Evolutionary conservation across 1,284 basidiomycete genomes (phyloP).

Genomic region (Leccinum huronense): DNA sequence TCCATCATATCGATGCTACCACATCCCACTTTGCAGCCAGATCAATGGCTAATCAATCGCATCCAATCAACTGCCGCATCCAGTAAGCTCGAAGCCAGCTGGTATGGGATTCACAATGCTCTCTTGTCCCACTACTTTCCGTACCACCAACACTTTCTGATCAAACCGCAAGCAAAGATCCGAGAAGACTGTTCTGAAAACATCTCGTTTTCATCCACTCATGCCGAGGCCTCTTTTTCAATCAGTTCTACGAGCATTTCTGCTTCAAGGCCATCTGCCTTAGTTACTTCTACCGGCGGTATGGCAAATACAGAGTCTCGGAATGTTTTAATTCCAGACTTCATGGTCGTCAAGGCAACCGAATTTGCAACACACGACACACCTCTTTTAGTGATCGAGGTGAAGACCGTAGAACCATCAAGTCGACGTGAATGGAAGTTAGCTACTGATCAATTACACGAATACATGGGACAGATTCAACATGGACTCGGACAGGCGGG

Average conservation of each 20-base stretch:
- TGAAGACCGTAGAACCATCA: not conserved
- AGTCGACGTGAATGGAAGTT: not conserved
- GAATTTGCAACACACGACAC: not conserved
- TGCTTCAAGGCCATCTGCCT: not conserved
- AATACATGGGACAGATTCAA: not conserved
- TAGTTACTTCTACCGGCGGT: not conserved
- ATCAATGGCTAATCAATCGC: not conserved
- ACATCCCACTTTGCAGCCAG: not conserved
- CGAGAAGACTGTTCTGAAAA: not conserved
- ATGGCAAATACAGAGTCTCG: not conserved
- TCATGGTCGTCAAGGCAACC: not conserved
- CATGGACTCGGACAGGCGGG: not conserved
- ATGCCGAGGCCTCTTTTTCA: not conserved
- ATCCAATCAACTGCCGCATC: not conserved
- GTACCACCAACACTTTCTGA: not conserved
- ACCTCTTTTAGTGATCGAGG: not conserved
- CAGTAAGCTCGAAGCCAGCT: not conserved
- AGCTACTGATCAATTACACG: not conserved
- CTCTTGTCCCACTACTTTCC: not conserved
- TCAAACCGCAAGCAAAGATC: not conserved
- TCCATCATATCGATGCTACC: not conserved
- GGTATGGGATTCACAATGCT: not conserved
- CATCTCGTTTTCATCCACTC: not conserved
- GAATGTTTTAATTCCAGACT: not conserved
- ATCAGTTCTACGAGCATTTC: not conserved